Conservation (phyloP, 192 early-diverging fungal species). For the Thoreauomyces humboldtii region DNA sequence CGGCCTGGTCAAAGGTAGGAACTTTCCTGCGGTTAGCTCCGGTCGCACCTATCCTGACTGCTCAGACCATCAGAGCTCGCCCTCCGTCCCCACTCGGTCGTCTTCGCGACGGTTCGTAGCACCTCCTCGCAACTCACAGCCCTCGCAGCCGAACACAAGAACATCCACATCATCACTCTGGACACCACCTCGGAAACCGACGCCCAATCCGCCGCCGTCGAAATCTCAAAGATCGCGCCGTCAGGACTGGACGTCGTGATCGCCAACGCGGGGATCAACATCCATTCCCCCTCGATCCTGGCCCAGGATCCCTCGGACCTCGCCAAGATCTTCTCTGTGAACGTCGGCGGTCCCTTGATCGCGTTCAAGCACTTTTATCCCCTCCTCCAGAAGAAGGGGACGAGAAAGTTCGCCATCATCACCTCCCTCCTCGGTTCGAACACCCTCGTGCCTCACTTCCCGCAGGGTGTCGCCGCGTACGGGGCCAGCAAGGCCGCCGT, state of each 20-base stretch:
- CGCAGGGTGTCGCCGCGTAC: not conserved
- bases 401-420: conserved; percentile 4
- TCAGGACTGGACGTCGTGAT: conserved; percentile 10
- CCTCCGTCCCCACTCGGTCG: conserved; percentile 4
- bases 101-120: conserved; percentile 10
- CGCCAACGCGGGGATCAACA: conserved; percentile 13
- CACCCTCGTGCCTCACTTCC: not conserved
- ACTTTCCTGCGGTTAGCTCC: too few relatives aligned
- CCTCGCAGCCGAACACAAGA: not conserved
- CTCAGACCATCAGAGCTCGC: too few relatives aligned
- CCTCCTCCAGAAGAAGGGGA: not conserved
- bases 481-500: not conserved
- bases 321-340: not conserved
- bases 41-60: too few relatives aligned
- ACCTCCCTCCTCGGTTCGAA: not conserved
- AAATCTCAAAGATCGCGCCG: not conserved
- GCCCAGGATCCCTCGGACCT: not conserved
- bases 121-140: not conserved
- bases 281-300: not conserved
- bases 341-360: conserved; percentile 5
- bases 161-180: conserved; percentile 17
- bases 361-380: not conserved
- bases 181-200: conserved; percentile 9
- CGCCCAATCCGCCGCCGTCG: not conserved
- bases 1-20: too few relatives aligned